phyloP scores from a whole-genome alignment of 768 basidiomycete species.

The Cyclocybe cylindracea region DNA sequence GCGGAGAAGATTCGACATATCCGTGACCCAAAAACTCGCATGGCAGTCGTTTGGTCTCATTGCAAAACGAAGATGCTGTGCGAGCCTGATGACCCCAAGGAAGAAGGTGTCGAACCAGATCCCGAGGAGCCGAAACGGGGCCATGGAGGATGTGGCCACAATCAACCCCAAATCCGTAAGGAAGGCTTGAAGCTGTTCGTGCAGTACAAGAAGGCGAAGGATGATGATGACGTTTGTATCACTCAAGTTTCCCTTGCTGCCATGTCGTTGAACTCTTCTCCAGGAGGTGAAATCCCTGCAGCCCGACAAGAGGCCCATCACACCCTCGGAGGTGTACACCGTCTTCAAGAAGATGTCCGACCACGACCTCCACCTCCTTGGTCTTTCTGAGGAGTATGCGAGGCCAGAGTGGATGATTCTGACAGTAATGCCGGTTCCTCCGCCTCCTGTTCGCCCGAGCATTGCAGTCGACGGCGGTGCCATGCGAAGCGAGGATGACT shows the following conservation, averaged over 20 bases:
- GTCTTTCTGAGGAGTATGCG: slow-evolving; percentile 93
- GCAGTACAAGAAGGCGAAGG: slow-evolving; percentile 93
- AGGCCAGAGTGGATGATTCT: slow-evolving; percentile 99
- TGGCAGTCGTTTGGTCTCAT: slow-evolving; percentile 82
- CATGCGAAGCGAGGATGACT: slow-evolving; percentile 96
- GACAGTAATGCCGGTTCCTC: slow-evolving; percentile 96
- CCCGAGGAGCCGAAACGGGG: slow-evolving; percentile 80
- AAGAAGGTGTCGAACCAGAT: slow-evolving; percentile 74
- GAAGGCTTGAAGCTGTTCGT: slow-evolving; percentile 95
- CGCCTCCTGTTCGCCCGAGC: slow-evolving; percentile 96
- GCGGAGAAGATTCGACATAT: slow-evolving; percentile 86
- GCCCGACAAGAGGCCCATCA: slow-evolving; percentile 80
- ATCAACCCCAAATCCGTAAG: slow-evolving; percentile 87
- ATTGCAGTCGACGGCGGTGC: slow-evolving; percentile 97
- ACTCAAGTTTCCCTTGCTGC: slow-evolving; percentile 3
- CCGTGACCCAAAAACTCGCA: slow-evolving; percentile 83
- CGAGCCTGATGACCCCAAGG: slow-evolving; percentile 86
- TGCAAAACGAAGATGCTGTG: slow-evolving; percentile 90
- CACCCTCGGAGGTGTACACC: slow-evolving; percentile 87
- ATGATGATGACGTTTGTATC: slow-evolving; percentile 85
- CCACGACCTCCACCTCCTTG: slow-evolving; percentile 83
- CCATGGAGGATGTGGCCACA: slow-evolving; percentile 96
- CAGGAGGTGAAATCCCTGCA: slow-evolving; percentile 82
- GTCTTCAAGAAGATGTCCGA: slow-evolving; percentile 96
- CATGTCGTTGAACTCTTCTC: slow-evolving; percentile 14